Conservation (phyloP, 2,329 filamentous ascomycete species). For the Bipolaris bicolor region DNA sequence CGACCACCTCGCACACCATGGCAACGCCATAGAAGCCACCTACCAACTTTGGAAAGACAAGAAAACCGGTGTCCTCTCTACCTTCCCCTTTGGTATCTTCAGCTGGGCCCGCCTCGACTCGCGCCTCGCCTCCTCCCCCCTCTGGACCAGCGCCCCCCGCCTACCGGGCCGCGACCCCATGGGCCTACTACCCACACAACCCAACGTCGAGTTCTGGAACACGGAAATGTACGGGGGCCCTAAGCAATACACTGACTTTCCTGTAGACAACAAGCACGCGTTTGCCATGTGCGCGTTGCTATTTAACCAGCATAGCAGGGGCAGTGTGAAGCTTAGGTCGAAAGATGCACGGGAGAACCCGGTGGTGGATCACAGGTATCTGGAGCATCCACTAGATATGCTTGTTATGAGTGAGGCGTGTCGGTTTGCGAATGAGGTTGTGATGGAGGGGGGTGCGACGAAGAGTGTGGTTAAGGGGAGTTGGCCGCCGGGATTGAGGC, state of each 20-base stretch:
- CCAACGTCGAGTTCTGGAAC: constrained; percentile 67
- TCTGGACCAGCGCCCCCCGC: constrained; percentile 61
- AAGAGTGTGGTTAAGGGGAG: constrained; percentile 65
- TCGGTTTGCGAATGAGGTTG: constrained; percentile 65
- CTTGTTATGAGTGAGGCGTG: constrained; percentile 66
- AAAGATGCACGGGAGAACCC: constrained; percentile 60
- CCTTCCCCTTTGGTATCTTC: constrained; percentile 68
- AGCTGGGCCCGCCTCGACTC: constrained; percentile 67
- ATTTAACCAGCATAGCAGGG: constrained; percentile 63
- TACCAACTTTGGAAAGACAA: constrained; percentile 64
- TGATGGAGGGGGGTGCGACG: constrained; percentile 63
- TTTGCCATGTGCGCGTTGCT: constrained; percentile 66
- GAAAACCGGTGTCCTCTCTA: constrained; percentile 64
- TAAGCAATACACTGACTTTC: constrained; percentile 62
- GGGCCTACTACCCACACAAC: constrained; percentile 63
- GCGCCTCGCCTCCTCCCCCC: constrained; percentile 59
- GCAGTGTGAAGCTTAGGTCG: constrained; percentile 59
- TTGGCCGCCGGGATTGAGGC: constrained; percentile 61
- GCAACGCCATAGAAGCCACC: constrained; percentile 56
- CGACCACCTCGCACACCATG: constrained; percentile 64
- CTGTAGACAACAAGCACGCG: constrained; percentile 59
- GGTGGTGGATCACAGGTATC: constrained; percentile 64
- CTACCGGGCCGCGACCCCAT: constrained; percentile 63
- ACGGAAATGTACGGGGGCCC: constrained; percentile 68
- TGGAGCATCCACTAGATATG: constrained; percentile 64